Percentiles rank a stretch among this genome's conserved stretches.
Evolutionary conservation across 495 filamentous ascomycete genomes (phyloP).

Genomic region (Hyaloscypha hepaticicola): DNA sequence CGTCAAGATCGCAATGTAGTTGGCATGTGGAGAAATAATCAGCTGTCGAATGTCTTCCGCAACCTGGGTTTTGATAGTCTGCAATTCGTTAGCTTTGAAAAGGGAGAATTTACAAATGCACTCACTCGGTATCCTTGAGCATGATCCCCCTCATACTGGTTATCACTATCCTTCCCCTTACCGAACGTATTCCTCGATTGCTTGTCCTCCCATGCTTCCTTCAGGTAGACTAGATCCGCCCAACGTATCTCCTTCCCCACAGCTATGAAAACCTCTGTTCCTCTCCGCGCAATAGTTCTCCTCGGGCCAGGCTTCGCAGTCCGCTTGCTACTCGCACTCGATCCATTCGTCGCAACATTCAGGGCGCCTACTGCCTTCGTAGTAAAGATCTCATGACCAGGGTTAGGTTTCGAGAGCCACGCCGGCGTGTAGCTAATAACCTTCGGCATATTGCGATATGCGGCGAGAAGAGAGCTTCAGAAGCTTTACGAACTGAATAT

Average conservation of each 20-base stretch:
- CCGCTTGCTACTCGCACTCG: slow-evolving; percentile 37
- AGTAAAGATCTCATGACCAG: slow-evolving; percentile 69
- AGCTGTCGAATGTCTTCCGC: slow-evolving; percentile 77
- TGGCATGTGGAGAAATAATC: slow-evolving; percentile 73
- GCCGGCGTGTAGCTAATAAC: slow-evolving; percentile 76
- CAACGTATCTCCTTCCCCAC: slow-evolving; percentile 84
- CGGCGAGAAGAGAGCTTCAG: slow-evolving; percentile 10
- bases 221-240: slow-evolving; percentile 73
- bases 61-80: slow-evolving; percentile 71
- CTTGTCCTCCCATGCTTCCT: slow-evolving; percentile 64
- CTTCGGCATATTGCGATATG: slow-evolving; percentile 63
- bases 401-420: slow-evolving; percentile 75
- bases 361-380: slow-evolving; percentile 4
- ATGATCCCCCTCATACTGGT: slow-evolving; percentile 28
- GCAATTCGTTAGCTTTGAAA: slow-evolving; percentile 15
- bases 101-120: slow-evolving; percentile 25
- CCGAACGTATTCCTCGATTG: slow-evolving; percentile 35
- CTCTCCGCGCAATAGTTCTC: slow-evolving; percentile 69
- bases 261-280: slow-evolving; percentile 79
- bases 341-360: slow-evolving; percentile 35
- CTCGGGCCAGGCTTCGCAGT: slow-evolving; percentile 52
- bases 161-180: slow-evolving; percentile 26
- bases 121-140: slow-evolving; percentile 49
- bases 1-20: slow-evolving; percentile 79
- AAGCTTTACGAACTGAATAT: slow-evolving; percentile 12